Conservation (phyloP, 768 basidiomycete genomes). For the Tricholomella constricta region DNA sequence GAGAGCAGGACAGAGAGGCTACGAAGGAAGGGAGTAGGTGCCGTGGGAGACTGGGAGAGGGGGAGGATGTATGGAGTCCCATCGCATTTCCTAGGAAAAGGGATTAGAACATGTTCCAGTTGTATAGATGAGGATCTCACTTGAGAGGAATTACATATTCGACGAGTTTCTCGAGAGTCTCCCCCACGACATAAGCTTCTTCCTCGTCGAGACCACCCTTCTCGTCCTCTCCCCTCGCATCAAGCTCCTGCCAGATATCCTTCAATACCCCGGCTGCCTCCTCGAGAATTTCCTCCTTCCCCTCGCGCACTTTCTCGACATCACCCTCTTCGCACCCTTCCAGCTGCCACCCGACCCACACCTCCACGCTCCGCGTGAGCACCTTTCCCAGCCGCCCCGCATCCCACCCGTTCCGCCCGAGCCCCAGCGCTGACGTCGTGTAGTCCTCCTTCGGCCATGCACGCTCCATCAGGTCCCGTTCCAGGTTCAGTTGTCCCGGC, state of each 20-base stretch:
- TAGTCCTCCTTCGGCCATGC: slow-evolving; percentile 73
- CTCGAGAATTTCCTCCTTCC: slow-evolving; percentile 60
- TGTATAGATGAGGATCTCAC: slow-evolving; percentile 40
- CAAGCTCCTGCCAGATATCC: slow-evolving; percentile 74
- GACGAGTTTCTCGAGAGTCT: slow-evolving; percentile 58
- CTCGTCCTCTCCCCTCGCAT: slow-evolving; percentile 59
- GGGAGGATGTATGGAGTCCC: slow-evolving; percentile 51
- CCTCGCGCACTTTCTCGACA: slow-evolving; percentile 31
- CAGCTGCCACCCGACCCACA: slow-evolving; percentile 54
- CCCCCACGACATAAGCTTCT: slow-evolving; percentile 65
- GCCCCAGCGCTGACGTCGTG: slow-evolving; percentile 26
- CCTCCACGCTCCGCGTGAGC: slow-evolving; percentile 54
- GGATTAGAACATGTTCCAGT: background rate
- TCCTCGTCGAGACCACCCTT: slow-evolving; percentile 56
- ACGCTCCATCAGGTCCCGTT: slow-evolving; percentile 65
- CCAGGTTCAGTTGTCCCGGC: slow-evolving; percentile 60
- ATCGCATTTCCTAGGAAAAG: slow-evolving; percentile 39
- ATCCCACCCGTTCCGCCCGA: slow-evolving; percentile 59
- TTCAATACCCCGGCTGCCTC: slow-evolving; percentile 71
- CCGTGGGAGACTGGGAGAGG: slow-evolving; percentile 52
- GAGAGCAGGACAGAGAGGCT: slow-evolving; percentile 64
- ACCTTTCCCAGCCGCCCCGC: slow-evolving; percentile 56
- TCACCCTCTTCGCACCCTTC: slow-evolving; percentile 29
- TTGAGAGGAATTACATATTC: slow-evolving; percentile 58
- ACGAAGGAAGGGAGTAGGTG: slow-evolving; percentile 63